Conservation (phyloP, 306 rosid species). For the Pyrus pyrifolia region DNA sequence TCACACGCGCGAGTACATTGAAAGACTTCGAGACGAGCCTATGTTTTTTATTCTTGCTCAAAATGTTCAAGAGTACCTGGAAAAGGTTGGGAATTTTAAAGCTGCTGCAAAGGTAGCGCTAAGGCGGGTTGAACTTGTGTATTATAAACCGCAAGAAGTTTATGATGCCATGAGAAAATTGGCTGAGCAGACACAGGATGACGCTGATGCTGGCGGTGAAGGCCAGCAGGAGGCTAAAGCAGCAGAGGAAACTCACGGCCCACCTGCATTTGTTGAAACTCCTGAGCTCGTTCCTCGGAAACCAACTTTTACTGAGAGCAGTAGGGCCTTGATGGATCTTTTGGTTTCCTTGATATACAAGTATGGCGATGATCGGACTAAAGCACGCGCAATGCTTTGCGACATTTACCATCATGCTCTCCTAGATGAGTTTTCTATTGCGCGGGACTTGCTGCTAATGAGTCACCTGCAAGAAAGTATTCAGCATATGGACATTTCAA, state of each 20-base stretch:
- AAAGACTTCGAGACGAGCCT: slow-evolving; percentile 87
- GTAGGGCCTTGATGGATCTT: slow-evolving; percentile 70
- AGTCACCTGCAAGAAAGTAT: slow-evolving; percentile 88
- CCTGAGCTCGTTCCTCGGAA: slow-evolving; percentile 81
- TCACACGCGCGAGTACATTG: slow-evolving; percentile 86
- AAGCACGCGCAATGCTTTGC: slow-evolving; percentile 95
- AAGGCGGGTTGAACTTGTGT: slow-evolving; percentile 72
- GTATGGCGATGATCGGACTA: slow-evolving; percentile 82
- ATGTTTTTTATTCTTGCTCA: slow-evolving; percentile 77
- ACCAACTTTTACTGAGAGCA: slow-evolving; percentile 68
- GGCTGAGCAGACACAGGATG: slow-evolving; percentile 56
- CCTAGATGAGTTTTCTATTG: slow-evolving; percentile 59
- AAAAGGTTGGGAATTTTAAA: slow-evolving; percentile 50
- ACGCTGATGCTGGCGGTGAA: slow-evolving; percentile 22
- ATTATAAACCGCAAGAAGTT: slow-evolving; percentile 90
- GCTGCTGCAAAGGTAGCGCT: slow-evolving; percentile 80
- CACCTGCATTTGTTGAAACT: slow-evolving; percentile 64
- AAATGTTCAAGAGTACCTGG: slow-evolving; percentile 82
- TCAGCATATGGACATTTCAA: slow-evolving; percentile 88
- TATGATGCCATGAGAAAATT: slow-evolving; percentile 84
- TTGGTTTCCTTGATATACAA: slow-evolving; percentile 72
- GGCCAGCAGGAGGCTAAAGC: slow-evolving; percentile 35
- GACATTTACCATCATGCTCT: slow-evolving; percentile 92
- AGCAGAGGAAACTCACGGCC: slow-evolving; percentile 57
- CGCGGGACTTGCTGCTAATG: slow-evolving; percentile 89